Conservation (phyloP, 208 protist genomes). For the Crithidia expoeki region DNA sequence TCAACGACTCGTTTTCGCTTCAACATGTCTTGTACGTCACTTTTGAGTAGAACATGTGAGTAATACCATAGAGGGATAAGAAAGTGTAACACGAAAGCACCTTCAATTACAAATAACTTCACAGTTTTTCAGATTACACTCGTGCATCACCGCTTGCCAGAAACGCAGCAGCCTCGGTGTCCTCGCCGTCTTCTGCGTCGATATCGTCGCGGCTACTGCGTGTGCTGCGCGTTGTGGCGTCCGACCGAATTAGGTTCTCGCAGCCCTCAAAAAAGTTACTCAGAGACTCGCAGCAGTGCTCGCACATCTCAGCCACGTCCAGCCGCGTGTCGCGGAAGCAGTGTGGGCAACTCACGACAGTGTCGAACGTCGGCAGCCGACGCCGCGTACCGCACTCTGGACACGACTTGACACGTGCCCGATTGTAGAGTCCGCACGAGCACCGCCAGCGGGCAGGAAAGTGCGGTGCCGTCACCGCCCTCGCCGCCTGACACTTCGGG, state of each 20-base stretch:
- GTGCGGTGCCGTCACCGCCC: slow-evolving; percentile 29
- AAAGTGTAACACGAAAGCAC: no score
- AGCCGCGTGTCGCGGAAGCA: slow-evolving; percentile 66
- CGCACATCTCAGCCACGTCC: slow-evolving; percentile 60
- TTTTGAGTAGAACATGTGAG: no score
- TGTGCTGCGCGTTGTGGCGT: not conserved
- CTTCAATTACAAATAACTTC: no score
- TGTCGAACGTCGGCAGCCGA: slow-evolving; percentile 40
- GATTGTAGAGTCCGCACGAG: slow-evolving; percentile 57
- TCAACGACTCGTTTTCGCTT: no score
- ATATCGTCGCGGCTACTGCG: not conserved
- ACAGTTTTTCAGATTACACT: no score
- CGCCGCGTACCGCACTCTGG: slow-evolving; percentile 63
- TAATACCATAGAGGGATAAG: no score
- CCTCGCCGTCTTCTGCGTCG: not conserved
- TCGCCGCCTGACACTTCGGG: slow-evolving; percentile 49
- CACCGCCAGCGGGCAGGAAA: slow-evolving; percentile 76
- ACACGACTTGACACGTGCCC: slow-evolving; percentile 33
- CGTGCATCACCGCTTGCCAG: no score
- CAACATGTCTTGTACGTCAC: no score
- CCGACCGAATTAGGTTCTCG: slow-evolving; percentile 3
- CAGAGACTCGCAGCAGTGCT: slow-evolving; percentile 48
- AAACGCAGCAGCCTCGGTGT: not conserved
- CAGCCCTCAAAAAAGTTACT: slow-evolving; percentile 1
- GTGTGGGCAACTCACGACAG: slow-evolving; percentile 43